Base-by-base conservation (phyloP, 2,329 filamentous ascomycete genomes). In the Trichoderma koningiopsis region DNA sequence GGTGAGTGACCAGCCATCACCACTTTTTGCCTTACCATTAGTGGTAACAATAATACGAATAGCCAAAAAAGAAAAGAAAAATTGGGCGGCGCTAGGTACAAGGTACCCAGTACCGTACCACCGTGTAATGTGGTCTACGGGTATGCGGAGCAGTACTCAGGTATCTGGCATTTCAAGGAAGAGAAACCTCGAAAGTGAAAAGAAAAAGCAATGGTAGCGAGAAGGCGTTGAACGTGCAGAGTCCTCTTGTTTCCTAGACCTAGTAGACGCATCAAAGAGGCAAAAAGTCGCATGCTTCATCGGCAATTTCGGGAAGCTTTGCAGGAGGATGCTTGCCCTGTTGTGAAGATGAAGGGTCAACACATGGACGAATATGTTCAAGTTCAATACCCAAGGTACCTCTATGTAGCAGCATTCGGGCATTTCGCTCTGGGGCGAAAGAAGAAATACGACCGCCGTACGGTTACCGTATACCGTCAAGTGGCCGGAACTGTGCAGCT, bases 1-100 rank as follows among this genome's bases (percentile, higher is more conserved):
- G 63, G 63, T 66, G 63, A 66, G 62, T 19, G 27, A 16, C 43
- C 31, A 37, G 40, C 40, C n/a, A 43, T 43, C 6, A 43, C 40
- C 40, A 43, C 16, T 35, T 35, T 13, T 4, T 35, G 11, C 33
- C 33, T 19, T 43, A 8, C 37, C 19, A 43, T 19, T 43, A n/a
- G 6, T 19, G 19, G 16, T 43, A 35, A 29, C 13, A 22, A 33
- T 31, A 40, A 4, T 55, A 55, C 52, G 22, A 24, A 10, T 49
- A 24, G 11, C 47, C 40, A 43, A 47, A 49, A 49, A 24, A 27
- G 33, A 33, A 53, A 56, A 19, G 22, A 24, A 31, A 29, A 27
- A 33, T 22, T 19, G 33, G 49, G 61, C 43, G 31, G 22, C 7
- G 31, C 29, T 52, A 49, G 22, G 47, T 43, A 43, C 16, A n/a